Evolutionary conservation across 106 monocot genomes (phyloP), one percentile per base, ranked within the genome.

Genomic region (Gastrodia elata): DNA sequence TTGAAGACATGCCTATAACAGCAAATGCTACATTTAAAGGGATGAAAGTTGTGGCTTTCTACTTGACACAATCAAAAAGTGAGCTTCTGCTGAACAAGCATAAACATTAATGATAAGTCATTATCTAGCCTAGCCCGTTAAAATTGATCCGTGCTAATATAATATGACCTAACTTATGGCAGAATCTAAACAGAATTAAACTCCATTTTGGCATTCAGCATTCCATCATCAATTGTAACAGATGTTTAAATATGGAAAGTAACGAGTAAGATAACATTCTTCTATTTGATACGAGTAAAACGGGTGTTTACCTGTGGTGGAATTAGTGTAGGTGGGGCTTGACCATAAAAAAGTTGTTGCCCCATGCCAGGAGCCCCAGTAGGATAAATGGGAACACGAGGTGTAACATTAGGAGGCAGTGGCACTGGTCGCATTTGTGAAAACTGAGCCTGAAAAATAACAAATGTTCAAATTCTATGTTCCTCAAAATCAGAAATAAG

Each of bases 321-420:
- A 39, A 94, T 87, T 43, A 94, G 78, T 8, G 88, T 76, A 67
- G 94, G 86, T 46, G 94, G 94, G 2, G 82, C 78, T 78, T 94
- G 94, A 41, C 94, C 94, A 85, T 94, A 94, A 73, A 91, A 94
- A 24, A 91, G 70, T 38, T 87, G 91, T 28, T 91, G 91, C 5
- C 88, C 91, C 71, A 94, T 41, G 16, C 86, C 86, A 48, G 88
- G 91, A 68, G 79, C 84, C 70, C 94, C 91, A 64, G 94, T 79
- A 46, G 94, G 84, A 83, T 86, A 94, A 80, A 94, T 78, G 43
- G 88, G 94, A 81, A 94, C 74, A 13, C 94, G 91, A 71, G 94
- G 94, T 80, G 75, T 88, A 77, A 87, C 79, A 75, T 90, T 73
- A 49, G 91, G 82, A 57, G 81, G 81, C 77, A 91, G 79, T 39